Evolutionary conservation across 2,329 filamentous ascomycete species (phyloP).

Genomic region (Rhexocercosporidium sp.): DNA sequence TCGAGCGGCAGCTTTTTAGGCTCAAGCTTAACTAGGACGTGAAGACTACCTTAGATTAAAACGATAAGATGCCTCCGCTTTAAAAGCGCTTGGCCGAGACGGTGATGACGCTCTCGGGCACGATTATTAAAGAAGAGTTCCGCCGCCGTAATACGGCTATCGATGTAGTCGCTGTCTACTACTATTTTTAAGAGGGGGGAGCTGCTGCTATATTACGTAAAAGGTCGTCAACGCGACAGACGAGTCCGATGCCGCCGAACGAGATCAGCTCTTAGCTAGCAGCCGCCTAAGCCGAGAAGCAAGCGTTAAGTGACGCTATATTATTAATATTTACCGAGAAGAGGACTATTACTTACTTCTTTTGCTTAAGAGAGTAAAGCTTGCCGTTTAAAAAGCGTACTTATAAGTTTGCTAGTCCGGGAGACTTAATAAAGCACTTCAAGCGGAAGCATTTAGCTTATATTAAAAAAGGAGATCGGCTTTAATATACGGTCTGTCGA

Average conservation of each 20-base stretch:
- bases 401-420: slow-evolving; percentile 28
- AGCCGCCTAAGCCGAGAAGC: slow-evolving; percentile 30
- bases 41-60: slow-evolving; percentile 6
- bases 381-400: slow-evolving; percentile 28
- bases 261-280: slow-evolving; percentile 26
- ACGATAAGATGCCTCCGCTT: slow-evolving; percentile 31
- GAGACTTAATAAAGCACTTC: slow-evolving; percentile 34
- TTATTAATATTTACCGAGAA: slow-evolving; percentile 32
- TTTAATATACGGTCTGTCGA: slow-evolving; percentile 29
- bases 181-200: slow-evolving; percentile 27
- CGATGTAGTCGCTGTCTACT: slow-evolving; percentile 38
- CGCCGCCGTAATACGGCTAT: slow-evolving; percentile 37
- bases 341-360: slow-evolving; percentile 29
- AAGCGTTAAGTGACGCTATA: slow-evolving; percentile 32
- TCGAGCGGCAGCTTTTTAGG: slow-evolving; percentile 31
- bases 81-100: slow-evolving; percentile 38
- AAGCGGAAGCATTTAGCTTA: slow-evolving; percentile 32
- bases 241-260: slow-evolving; percentile 26
- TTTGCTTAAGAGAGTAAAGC: slow-evolving; percentile 30
- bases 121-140: slow-evolving; percentile 28
- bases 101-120: slow-evolving; percentile 37
- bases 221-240: slow-evolving; percentile 22
- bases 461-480: slow-evolving; percentile 30
- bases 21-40: slow-evolving; percentile 25
- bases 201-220: slow-evolving; percentile 24